Evolutionary conservation across 805 yeast genomes (phyloP).

Genomic region (Monosporozyma servazzii): DNA sequence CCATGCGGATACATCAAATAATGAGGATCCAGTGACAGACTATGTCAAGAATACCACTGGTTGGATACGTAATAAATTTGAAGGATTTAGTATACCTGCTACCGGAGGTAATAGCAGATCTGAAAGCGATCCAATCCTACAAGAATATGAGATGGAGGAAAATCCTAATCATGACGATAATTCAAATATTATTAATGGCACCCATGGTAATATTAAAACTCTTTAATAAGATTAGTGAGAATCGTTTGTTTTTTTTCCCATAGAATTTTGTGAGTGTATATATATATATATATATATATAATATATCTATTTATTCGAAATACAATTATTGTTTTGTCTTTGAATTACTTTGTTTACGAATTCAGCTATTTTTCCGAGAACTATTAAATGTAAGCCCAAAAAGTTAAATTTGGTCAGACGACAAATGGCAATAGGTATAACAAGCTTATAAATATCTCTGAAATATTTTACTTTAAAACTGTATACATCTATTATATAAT

Average conservation of each 20-base stretch:
- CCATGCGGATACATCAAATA: constrained; percentile 3
- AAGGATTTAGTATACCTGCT: not conserved
- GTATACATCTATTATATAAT: too few species aligned
- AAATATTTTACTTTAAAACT: too few species aligned
- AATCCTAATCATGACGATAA: not conserved
- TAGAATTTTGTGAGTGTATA: not conserved
- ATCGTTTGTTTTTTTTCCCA: too few species aligned
- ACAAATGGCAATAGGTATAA: too few species aligned
- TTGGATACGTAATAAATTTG: constrained; percentile 5
- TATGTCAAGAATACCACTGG: constrained; percentile 17
- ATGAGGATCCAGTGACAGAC: constrained; percentile 24
- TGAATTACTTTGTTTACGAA: too few species aligned
- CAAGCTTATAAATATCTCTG: too few species aligned
- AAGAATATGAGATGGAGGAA: constrained; percentile 2
- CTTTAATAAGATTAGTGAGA: not conserved
- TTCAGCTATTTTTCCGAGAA: too few species aligned
- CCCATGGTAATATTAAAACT: not conserved
- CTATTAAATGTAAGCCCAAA: too few species aligned
- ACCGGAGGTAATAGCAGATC: not conserved
- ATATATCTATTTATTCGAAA: too few species aligned
- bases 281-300: too few species aligned
- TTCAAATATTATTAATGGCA: not conserved
- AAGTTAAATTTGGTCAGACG: too few species aligned
- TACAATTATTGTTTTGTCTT: too few species aligned
- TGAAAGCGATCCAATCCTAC: not conserved